Evolutionary conservation across 495 filamentous ascomycete species (phyloP).

Genomic region (Hypoxylon perforatum): DNA sequence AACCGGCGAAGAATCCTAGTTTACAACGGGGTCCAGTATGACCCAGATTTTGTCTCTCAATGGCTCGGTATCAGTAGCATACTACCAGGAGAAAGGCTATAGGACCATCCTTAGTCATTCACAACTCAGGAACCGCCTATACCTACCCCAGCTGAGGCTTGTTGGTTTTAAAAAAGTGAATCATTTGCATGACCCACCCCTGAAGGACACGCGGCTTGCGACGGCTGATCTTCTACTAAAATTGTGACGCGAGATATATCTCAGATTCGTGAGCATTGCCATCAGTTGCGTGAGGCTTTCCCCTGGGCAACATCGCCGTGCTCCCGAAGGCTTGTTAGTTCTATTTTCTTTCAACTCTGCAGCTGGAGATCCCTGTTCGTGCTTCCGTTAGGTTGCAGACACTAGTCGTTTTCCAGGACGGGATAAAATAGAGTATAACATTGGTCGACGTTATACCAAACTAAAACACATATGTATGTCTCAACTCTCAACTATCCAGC

Average conservation of each 20-base stretch:
- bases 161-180: constrained; percentile 9
- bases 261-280: neutral
- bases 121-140: constrained; percentile 2
- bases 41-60: constrained; percentile 1
- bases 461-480: constrained; percentile 2
- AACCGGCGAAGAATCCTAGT: neutral
- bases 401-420: neutral
- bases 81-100: constrained; percentile 5
- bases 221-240: neutral
- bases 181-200: constrained; percentile 16
- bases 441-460: neutral
- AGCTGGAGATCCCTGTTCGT: constrained; percentile 31
- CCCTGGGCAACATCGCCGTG: neutral
- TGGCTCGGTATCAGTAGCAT: constrained; percentile 22
- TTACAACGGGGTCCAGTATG: neutral
- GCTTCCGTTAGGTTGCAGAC: constrained; percentile 28
- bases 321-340: constrained; percentile 19
- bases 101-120: neutral
- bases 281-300: no score
- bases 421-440: constrained; percentile 3
- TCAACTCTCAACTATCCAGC: no score
- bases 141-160: neutral
- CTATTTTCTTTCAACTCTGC: constrained; percentile 16
- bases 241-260: constrained; percentile 15
- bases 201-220: neutral